Evolutionary conservation across 805 yeast genomes (phyloP).

Genomic region (Jamesozyma spencerorum): DNA sequence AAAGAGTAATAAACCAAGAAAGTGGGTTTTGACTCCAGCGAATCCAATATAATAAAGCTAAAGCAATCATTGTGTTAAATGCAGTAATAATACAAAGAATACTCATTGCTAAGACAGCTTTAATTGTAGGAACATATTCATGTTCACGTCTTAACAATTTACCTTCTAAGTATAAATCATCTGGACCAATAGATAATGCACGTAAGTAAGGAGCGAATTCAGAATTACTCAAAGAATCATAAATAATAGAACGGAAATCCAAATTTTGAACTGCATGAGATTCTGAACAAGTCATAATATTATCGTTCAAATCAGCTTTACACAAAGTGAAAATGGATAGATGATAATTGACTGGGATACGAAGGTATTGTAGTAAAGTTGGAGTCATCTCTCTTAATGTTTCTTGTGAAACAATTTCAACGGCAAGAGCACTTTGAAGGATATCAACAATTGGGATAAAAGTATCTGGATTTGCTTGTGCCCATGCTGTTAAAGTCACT

Average conservation of each 20-base stretch:
- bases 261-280: conserved; percentile 29
- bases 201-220: conserved; percentile 25
- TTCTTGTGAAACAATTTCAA: conserved; percentile 15
- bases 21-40: conserved; percentile 3
- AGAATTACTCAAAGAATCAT: conserved; percentile 23
- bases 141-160: conserved; percentile 24
- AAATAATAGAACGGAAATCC: conserved; percentile 26
- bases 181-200: conserved; percentile 21
- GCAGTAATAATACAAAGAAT: conserved; percentile 19
- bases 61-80: conserved; percentile 13
- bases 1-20: conserved; percentile 5
- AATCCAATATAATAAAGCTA: conserved; percentile 11
- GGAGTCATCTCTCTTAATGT: conserved; percentile 20
- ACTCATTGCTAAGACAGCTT: conserved; percentile 24
- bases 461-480: conserved; percentile 17
- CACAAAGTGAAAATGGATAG: conserved; percentile 27
- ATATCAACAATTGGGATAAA: conserved; percentile 21
- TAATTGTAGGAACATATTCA: conserved; percentile 28
- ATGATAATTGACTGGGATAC: conserved; percentile 21
- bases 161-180: conserved; percentile 26
- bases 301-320: conserved; percentile 17
- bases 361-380: conserved; percentile 17
- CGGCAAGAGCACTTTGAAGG: conserved; percentile 12
- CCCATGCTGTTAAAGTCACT: conserved; percentile 20
- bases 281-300: conserved; percentile 18